phyloP scores from a whole-genome alignment of 495 filamentous ascomycete genomes.

The Penicillium riverlandense region DNA sequence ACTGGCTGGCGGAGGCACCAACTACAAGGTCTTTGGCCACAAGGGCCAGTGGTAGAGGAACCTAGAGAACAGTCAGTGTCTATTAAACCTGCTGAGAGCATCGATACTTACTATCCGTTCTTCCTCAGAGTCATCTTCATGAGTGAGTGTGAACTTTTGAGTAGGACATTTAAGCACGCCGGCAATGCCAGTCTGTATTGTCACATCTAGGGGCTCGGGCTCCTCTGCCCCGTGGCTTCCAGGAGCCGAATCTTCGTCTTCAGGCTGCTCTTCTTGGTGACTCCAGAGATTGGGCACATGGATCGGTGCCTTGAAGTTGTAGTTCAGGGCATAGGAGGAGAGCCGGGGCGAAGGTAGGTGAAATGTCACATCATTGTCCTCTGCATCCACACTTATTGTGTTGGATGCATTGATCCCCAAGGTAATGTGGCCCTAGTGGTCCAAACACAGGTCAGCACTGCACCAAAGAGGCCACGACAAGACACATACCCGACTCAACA shows the following conservation, averaged over 20 bases:
- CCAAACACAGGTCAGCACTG: constrained; percentile 2
- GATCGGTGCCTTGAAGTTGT: constrained; percentile 29
- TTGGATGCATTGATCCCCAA: constrained; percentile 35
- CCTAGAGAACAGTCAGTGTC: constrained; percentile 14
- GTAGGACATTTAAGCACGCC: constrained; percentile 19
- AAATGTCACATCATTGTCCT: constrained; percentile 22
- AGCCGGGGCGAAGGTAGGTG: constrained; percentile 18
- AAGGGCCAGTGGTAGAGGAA: constrained; percentile 22
- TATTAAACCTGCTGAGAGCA: neutral
- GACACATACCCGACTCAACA: constrained; percentile 33
- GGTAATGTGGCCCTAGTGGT: constrained; percentile 24
- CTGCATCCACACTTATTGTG: constrained; percentile 25
- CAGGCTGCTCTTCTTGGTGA: constrained; percentile 10
- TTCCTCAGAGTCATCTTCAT: constrained; percentile 21
- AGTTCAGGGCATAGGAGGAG: constrained; percentile 21
- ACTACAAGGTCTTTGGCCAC: constrained; percentile 20
- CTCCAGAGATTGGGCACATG: constrained; percentile 16
- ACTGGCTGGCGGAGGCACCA: constrained; percentile 14
- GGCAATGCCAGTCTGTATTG: constrained; percentile 22
- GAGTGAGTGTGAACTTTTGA: constrained; percentile 12
- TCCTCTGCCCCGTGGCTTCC: constrained; percentile 8
- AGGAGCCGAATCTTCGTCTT: constrained; percentile 7
- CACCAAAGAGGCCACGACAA: constrained; percentile 2
- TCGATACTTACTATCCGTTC: constrained; percentile 11
- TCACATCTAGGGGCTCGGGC: constrained; percentile 15